These are phyloP conservation scores for Citeromyces matritensis DNA, from an alignment of 805 yeast genomes.

Conservation along the genomic window DNA sequence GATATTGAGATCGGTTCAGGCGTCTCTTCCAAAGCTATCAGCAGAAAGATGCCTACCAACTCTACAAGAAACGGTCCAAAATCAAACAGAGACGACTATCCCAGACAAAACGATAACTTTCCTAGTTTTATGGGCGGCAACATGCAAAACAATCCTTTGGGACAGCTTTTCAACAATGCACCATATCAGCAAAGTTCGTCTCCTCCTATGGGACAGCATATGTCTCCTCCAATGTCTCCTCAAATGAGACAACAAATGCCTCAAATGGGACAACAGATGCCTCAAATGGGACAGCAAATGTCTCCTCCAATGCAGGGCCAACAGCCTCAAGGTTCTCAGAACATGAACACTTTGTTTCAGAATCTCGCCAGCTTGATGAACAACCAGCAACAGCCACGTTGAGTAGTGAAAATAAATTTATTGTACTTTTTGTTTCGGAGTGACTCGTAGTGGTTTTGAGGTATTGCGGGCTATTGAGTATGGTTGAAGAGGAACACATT, in stretches of 20 bases:
- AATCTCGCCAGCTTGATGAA: conserved; percentile 19
- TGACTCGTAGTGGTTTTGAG: too few relatives aligned
- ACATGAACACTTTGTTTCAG: conserved; percentile 19
- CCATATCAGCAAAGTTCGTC: background rate
- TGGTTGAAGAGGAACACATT: too few relatives aligned
- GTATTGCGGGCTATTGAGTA: too few relatives aligned
- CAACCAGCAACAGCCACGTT: conserved; percentile 8
- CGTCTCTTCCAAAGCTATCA: conserved; percentile 81
- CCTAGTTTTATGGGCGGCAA: conserved; percentile 6
- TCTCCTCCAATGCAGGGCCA: conserved; percentile 14
- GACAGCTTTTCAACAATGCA: conserved; percentile 6
- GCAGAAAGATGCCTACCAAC: conserved; percentile 86
- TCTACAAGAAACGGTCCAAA: conserved; percentile 76
- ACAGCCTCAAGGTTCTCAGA: conserved; percentile 8
- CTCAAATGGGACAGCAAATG: conserved; percentile 16
- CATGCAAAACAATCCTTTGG: conserved; percentile 4
- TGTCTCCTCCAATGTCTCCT: conserved; percentile 2
- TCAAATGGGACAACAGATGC: conserved; percentile 3
- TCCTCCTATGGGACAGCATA: conserved; percentile 1
- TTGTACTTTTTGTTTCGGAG: too few relatives aligned
- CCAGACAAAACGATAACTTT: conserved; percentile 1
- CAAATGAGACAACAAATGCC: conserved; percentile 3
- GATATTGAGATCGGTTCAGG: conserved; percentile 96
- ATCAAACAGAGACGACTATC: conserved; percentile 25
- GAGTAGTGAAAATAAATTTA: too few relatives aligned